These are phyloP conservation scores for Huntiella decipiens DNA, from an alignment of 2,329 filamentous ascomycete genomes.

Conservation along the genomic window DNA sequence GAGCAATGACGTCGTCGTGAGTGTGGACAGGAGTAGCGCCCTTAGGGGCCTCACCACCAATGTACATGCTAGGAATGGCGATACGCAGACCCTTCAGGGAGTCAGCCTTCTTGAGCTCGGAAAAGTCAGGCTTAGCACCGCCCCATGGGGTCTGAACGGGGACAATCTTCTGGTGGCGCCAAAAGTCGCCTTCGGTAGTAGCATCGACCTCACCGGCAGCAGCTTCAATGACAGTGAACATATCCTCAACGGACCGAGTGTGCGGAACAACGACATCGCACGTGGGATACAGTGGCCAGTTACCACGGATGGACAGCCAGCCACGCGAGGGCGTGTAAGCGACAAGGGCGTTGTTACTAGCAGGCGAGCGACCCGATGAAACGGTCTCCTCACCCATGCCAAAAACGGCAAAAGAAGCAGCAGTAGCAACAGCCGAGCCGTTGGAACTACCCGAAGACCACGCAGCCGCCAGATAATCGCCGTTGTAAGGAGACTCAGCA, in stretches of 20 bases:
- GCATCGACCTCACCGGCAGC: slow-evolving; percentile 24
- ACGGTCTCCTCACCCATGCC: slow-evolving; percentile 37
- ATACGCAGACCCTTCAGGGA: slow-evolving; percentile 26
- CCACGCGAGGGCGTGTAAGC: slow-evolving; percentile 37
- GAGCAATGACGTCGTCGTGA: slow-evolving; percentile 13
- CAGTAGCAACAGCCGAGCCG: slow-evolving; percentile 31
- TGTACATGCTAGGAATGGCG: slow-evolving; percentile 31
- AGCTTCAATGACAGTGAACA: slow-evolving; percentile 30
- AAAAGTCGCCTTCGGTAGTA: slow-evolving; percentile 29
- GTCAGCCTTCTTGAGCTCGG: slow-evolving; percentile 9
- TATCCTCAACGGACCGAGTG: slow-evolving; percentile 28
- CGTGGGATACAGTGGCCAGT: slow-evolving; percentile 36
- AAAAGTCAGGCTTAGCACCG: slow-evolving; percentile 18
- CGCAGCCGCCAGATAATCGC: slow-evolving; percentile 31
- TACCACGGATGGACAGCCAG: slow-evolving; percentile 29
- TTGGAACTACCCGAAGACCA: slow-evolving; percentile 40
- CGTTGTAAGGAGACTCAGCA: slow-evolving; percentile 37
- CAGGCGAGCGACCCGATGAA: slow-evolving; percentile 34
- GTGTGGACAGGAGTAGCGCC: slow-evolving; percentile 12
- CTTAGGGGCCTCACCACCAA: slow-evolving; percentile 19
- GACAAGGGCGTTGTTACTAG: slow-evolving; percentile 35
- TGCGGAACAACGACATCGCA: slow-evolving; percentile 37
- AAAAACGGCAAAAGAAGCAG: slow-evolving; percentile 32
- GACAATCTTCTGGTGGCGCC: slow-evolving; percentile 30
- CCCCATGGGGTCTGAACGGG: slow-evolving; percentile 19